Percentiles rank a stretch among this genome's conserved stretches.
These are phyloP conservation scores for Luzula sylvatica DNA, from an alignment of 176 grass and related monocot genomes.

Conservation along the genomic window DNA sequence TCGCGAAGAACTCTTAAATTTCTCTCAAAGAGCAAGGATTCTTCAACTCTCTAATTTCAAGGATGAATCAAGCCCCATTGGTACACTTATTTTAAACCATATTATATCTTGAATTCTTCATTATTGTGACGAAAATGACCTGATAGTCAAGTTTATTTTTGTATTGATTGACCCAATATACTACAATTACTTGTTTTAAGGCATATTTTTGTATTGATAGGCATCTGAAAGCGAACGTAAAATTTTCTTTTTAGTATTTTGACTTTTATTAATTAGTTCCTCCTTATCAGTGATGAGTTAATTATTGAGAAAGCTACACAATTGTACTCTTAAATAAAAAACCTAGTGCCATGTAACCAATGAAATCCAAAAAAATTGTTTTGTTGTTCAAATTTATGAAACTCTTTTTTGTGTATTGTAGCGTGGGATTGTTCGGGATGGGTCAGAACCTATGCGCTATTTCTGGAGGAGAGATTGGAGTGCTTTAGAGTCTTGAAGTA, in stretches of 20 bases:
- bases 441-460: slow-evolving; percentile 76
- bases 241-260: background rate
- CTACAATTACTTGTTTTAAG: too few species aligned
- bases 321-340: too few species aligned
- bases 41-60: slow-evolving; percentile 94
- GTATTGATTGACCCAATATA: too few species aligned
- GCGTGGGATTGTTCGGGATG: slow-evolving; percentile 95
- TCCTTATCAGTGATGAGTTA: background rate
- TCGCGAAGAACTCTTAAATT: slow-evolving; percentile 73
- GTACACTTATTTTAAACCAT: slow-evolving; percentile 25
- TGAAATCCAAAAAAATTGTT: too few species aligned
- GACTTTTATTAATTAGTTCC: background rate
- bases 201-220: background rate
- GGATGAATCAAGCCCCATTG: slow-evolving; percentile 85
- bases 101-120: background rate
- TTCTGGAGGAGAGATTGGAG: slow-evolving; percentile 92
- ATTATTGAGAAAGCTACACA: too few species aligned
- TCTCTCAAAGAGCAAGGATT: slow-evolving; percentile 66
- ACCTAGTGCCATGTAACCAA: too few species aligned
- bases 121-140: background rate
- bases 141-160: too few species aligned
- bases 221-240: background rate
- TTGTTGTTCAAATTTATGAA: slow-evolving; percentile 3
- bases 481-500: slow-evolving; percentile 89
- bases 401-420: slow-evolving; percentile 13